Evolutionary conservation across 176 grass and related monocot genomes (phyloP).

Genomic region (Otatea glauca): DNA sequence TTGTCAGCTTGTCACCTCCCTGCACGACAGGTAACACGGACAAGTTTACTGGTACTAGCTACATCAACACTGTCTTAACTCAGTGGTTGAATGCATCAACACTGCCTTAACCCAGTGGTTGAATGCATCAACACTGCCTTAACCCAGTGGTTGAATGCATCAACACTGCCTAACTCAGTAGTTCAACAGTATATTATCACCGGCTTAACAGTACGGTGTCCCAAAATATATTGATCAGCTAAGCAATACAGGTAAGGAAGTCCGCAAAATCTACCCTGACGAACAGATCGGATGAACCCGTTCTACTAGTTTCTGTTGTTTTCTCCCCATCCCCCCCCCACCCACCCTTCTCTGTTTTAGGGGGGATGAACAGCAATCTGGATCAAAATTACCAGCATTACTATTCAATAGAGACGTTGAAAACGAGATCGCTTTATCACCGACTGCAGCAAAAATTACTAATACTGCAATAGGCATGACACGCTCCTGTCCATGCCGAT

Average conservation of each 20-base stretch:
- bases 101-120: background rate
- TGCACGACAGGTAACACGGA: slow-evolving; percentile 12
- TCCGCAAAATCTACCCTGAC: background rate
- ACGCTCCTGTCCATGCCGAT: background rate
- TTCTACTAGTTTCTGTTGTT: background rate
- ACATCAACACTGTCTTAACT: background rate
- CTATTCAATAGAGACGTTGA: background rate
- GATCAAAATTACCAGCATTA: background rate
- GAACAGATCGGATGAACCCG: background rate
- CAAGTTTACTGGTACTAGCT: background rate
- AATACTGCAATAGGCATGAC: background rate
- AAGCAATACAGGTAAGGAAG: background rate
- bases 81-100: background rate
- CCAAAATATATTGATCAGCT: no score
- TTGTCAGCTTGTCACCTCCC: slow-evolving; percentile 18
- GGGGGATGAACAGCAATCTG: background rate
- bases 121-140: background rate
- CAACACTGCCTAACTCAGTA: background rate
- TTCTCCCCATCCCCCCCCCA: background rate
- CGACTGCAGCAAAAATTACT: background rate
- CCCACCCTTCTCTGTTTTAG: background rate
- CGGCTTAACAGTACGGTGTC: background rate
- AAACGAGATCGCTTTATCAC: background rate
- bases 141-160: background rate
- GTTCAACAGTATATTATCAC: no score